phyloP scores from a whole-genome alignment of 148 eudicot species.

The Oxyria digyna region DNA sequence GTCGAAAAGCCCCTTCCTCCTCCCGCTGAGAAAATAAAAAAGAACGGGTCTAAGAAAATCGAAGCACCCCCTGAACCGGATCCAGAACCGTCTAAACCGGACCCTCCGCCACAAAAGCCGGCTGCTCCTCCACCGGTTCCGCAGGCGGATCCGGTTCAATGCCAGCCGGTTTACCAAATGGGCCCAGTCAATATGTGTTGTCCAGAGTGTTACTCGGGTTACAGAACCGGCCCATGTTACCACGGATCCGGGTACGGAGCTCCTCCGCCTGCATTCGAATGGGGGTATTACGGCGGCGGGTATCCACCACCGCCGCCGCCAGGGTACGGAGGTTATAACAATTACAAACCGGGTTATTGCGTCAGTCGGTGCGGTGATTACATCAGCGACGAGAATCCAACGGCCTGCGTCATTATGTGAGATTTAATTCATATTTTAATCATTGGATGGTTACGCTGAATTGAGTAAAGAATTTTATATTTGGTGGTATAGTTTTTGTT shows the following conservation, averaged over 20 bases:
- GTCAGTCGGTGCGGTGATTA: constrained; percentile 16
- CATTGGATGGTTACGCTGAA: neutral
- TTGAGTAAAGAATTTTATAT: neutral
- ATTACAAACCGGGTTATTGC: constrained; percentile 7
- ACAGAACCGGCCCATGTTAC: constrained; percentile 29
- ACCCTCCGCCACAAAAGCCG: neutral
- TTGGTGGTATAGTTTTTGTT: neutral
- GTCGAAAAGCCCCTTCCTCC: constrained; percentile 17
- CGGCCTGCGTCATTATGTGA: constrained; percentile 34
- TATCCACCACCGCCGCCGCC: constrained; percentile 1
- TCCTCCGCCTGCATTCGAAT: constrained; percentile 6
- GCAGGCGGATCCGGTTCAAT: constrained; percentile 6
- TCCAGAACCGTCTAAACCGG: constrained; percentile 5
- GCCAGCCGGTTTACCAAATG: constrained; percentile 12
- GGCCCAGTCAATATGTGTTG: constrained; percentile 13
- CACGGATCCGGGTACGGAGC: constrained; percentile 11
- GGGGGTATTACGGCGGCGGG: neutral
- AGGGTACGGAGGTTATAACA: neutral
- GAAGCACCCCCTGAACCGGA: constrained; percentile 7
- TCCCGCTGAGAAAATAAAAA: neutral
- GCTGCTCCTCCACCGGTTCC: constrained; percentile 8
- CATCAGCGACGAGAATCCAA: constrained; percentile 25
- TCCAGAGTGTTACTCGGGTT: constrained; percentile 17
- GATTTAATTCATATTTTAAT: neutral
- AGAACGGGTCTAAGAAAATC: neutral